Conservation (phyloP, 2,329 filamentous ascomycete species). For the Penicillium fuscoglaucum region DNA sequence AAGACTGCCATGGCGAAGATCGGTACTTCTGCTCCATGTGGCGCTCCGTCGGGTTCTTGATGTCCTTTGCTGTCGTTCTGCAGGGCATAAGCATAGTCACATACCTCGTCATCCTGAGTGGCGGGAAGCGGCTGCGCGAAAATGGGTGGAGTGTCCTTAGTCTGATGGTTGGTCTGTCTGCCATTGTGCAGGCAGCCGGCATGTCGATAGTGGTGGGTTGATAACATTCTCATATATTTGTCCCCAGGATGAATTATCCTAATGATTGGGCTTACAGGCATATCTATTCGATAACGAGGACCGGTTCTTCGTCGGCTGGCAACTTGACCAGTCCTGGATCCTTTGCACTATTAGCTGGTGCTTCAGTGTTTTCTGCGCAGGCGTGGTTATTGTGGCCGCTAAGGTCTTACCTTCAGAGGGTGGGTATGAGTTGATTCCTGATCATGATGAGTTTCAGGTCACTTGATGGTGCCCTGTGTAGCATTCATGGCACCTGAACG, state of each 20-base stretch:
- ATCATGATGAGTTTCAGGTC: conserved; percentile 28
- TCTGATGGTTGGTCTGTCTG: conserved; percentile 64
- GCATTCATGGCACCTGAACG: background rate
- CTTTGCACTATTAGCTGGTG: conserved; percentile 66
- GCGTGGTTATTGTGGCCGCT: conserved; percentile 65
- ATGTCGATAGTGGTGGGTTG: conserved; percentile 79
- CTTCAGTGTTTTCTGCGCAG: conserved; percentile 53
- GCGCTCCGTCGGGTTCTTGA: conserved; percentile 83
- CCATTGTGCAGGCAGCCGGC: conserved; percentile 68
- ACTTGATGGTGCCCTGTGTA: background rate
- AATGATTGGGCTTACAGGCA: conserved; percentile 54
- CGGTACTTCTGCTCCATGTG: conserved; percentile 88
- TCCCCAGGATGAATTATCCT: background rate
- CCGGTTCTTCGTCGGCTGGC: conserved; percentile 80
- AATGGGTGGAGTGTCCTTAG: conserved; percentile 77
- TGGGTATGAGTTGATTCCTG: conserved; percentile 76
- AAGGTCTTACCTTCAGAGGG: conserved; percentile 74
- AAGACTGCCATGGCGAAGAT: conserved; percentile 66
- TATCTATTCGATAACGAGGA: conserved; percentile 81
- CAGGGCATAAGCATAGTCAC: conserved; percentile 78
- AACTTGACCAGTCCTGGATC: conserved; percentile 75
- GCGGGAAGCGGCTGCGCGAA: conserved; percentile 77
- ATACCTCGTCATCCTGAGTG: conserved; percentile 73
- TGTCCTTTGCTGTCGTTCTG: conserved; percentile 79
- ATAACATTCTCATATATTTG: background rate